These are phyloP conservation scores for Choanephora cucurbitarum DNA, from an alignment of 371 early-diverging fungal species.

Conservation along the genomic window DNA sequence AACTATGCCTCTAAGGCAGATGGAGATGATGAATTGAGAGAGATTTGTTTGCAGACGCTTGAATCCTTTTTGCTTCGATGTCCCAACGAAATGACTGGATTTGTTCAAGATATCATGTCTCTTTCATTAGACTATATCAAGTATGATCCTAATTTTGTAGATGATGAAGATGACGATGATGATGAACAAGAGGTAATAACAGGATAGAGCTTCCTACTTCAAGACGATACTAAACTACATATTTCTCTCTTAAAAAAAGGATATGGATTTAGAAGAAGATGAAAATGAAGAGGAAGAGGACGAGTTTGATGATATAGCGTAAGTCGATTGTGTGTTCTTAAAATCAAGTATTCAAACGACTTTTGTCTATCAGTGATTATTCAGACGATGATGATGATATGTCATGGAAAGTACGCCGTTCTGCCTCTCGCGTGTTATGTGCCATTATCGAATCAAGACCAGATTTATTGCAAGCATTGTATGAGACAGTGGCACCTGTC, in stretches of 20 bases:
- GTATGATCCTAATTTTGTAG: constrained; percentile 91
- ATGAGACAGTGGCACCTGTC: constrained; percentile 68
- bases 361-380: constrained; percentile 56
- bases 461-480: constrained; percentile 66
- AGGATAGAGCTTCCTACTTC: too few relatives aligned
- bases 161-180: constrained; percentile 74
- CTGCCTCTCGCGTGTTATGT: constrained; percentile 79
- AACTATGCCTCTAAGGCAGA: constrained; percentile 56
- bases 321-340: constrained; percentile 60
- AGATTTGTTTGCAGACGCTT: constrained; percentile 82
- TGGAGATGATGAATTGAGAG: constrained; percentile 84
- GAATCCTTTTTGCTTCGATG: constrained; percentile 83
- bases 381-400: constrained; percentile 78
- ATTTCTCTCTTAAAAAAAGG: too few relatives aligned
- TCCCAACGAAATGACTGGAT: constrained; percentile 70
- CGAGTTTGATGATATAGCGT: constrained; percentile 79
- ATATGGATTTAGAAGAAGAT: constrained; percentile 12
- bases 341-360: background rate
- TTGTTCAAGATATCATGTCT: constrained; percentile 62
- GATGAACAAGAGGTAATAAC: constrained; percentile 2
- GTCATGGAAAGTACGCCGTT: constrained; percentile 93
- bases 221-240: too few relatives aligned
- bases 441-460: constrained; percentile 76
- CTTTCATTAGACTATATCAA: constrained; percentile 71
- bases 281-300: constrained; percentile 59